Conservation (phyloP, 2,329 filamentous ascomycete species). For the Zymoseptoria crescenta region DNA sequence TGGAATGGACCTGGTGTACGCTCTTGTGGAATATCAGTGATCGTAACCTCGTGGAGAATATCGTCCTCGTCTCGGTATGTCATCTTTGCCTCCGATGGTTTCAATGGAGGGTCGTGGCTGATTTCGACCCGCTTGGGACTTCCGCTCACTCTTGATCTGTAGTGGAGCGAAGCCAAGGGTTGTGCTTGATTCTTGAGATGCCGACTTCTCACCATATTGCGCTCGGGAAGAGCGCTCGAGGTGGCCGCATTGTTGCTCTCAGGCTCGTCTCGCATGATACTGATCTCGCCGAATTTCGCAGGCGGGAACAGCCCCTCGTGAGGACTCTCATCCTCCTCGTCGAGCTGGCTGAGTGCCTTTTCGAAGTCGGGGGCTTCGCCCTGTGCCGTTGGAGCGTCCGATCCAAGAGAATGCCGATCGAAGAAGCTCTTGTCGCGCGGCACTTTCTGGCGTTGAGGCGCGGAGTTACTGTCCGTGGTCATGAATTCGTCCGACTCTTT, state of each 20-base stretch:
- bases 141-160: neutral
- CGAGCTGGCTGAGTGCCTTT: neutral
- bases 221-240: neutral
- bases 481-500: neutral
- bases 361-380: neutral
- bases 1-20: neutral
- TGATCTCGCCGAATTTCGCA: neutral
- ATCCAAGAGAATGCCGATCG: neutral
- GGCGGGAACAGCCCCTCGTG: neutral
- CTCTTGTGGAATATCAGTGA: slow-evolving; percentile 12
- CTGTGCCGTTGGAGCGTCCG: neutral
- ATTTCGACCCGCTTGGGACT: slow-evolving; percentile 12
- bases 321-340: neutral
- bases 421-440: neutral
- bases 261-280: neutral
- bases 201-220: neutral
- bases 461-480: neutral
- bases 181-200: neutral
- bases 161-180: neutral
- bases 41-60: slow-evolving; percentile 14
- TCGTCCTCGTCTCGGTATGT: slow-evolving; percentile 15
- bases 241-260: neutral
- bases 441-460: neutral
- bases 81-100: slow-evolving; percentile 12
- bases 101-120: slow-evolving; percentile 13